Conservation (phyloP, 202 grass and related monocot genomes). For the Setaria viridis region DNA sequence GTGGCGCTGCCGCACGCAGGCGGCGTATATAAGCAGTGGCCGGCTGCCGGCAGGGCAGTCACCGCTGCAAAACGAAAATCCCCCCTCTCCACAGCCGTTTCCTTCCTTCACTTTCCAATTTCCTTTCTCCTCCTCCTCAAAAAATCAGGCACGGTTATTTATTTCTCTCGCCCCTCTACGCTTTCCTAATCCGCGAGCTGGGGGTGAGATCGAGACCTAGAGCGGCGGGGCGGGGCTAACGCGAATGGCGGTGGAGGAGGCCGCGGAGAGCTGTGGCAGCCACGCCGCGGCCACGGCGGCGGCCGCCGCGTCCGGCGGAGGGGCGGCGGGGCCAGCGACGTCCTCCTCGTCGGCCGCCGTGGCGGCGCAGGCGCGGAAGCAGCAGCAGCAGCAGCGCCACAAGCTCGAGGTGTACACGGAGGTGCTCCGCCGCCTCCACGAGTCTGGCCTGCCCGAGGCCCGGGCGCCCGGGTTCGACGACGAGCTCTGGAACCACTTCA, state of each 20-base stretch:
- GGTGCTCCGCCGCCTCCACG: slow-evolving; percentile 72
- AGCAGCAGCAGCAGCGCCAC: slow-evolving; percentile 65
- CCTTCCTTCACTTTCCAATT: slow-evolving; percentile 14
- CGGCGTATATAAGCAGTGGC: slow-evolving; percentile 24
- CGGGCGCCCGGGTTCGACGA: slow-evolving; percentile 66
- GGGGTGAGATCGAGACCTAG: slow-evolving; percentile 51
- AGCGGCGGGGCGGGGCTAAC: background rate
- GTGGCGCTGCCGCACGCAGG: background rate
- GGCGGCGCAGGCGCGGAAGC: slow-evolving; percentile 65
- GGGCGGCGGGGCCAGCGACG: background rate
- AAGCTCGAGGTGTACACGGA: slow-evolving; percentile 85
- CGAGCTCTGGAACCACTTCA: slow-evolving; percentile 86
- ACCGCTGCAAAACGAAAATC: background rate
- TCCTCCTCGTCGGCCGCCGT: slow-evolving; percentile 46
- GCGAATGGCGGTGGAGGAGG: slow-evolving; percentile 73
- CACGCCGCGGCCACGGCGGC: slow-evolving; percentile 44
- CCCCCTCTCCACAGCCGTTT: background rate
- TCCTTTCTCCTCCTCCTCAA: slow-evolving; percentile 21
- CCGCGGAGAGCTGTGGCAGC: slow-evolving; percentile 78
- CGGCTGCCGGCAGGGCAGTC: background rate
- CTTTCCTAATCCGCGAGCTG: slow-evolving; percentile 45
- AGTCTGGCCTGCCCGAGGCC: slow-evolving; percentile 52
- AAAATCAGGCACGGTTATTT: slow-evolving; percentile 48
- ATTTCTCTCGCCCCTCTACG: slow-evolving; percentile 22
- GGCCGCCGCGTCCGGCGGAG: background rate